phyloP scores from a whole-genome alignment of 495 filamentous ascomycete genomes.

The Neurospora sp. region DNA sequence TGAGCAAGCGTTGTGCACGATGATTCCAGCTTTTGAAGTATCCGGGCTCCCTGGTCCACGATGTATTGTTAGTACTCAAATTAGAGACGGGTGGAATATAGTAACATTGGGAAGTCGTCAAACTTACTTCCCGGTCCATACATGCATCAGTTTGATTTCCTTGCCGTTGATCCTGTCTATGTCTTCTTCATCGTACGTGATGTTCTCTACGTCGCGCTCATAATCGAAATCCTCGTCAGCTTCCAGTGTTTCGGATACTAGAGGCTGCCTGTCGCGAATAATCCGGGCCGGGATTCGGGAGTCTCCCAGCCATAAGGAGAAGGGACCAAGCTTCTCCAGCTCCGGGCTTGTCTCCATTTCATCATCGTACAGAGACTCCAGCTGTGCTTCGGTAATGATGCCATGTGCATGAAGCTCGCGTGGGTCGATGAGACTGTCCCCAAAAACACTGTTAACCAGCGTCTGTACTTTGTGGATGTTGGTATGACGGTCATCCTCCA shows the following conservation, averaged over 20 bases:
- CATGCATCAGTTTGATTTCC: constrained; percentile 21
- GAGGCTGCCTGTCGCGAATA: constrained; percentile 5
- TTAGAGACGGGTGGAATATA: background rate
- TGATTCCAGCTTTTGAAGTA: constrained; percentile 5
- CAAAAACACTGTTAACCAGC: constrained; percentile 40
- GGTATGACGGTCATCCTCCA: background rate
- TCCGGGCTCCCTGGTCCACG: constrained; percentile 3
- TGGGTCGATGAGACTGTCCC: constrained; percentile 37
- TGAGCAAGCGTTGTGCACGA: constrained; percentile 5
- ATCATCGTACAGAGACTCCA: constrained; percentile 48
- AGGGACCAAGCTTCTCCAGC: constrained; percentile 31
- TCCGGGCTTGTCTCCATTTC: constrained; percentile 37
- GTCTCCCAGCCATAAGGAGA: constrained; percentile 56
- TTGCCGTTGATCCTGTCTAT: constrained; percentile 23
- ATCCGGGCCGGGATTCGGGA: constrained; percentile 20
- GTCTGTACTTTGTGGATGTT: constrained; percentile 29
- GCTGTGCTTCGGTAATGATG: constrained; percentile 53
- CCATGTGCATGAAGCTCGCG: constrained; percentile 36
- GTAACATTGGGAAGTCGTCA: background rate
- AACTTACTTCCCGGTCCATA: constrained; percentile 25
- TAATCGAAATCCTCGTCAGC: constrained; percentile 27
- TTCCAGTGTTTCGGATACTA: constrained; percentile 12
- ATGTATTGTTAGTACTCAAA: background rate
- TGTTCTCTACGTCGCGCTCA: constrained; percentile 29
- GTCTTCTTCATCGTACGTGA: constrained; percentile 32